Percentiles rank a stretch among this genome's conserved stretches.
Evolutionary conservation across 2,329 filamentous ascomycete genomes (phyloP).

Genomic region (Cercospora sp.): DNA sequence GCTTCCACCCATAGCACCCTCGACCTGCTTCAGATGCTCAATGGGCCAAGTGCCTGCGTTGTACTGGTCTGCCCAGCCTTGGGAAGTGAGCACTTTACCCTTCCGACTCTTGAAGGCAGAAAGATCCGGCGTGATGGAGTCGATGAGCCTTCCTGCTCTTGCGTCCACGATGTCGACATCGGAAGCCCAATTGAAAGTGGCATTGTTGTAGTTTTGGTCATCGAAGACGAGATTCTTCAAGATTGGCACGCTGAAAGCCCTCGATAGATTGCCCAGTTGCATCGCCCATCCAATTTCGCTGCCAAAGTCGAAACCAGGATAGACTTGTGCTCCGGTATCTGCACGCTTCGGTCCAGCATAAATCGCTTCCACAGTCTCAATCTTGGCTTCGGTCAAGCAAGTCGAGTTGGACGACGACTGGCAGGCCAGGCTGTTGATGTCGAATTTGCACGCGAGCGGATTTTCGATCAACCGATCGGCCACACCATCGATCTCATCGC

Average conservation of each 20-base stretch:
- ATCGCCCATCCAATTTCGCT: constrained; percentile 43
- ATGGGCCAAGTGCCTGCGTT: constrained; percentile 44
- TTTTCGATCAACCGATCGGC: constrained; percentile 44
- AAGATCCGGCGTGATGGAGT: constrained; percentile 41
- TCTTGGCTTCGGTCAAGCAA: constrained; percentile 40
- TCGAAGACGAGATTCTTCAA: constrained; percentile 48
- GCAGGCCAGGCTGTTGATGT: constrained; percentile 39
- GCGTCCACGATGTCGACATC: constrained; percentile 40
- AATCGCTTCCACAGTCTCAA: constrained; percentile 37
- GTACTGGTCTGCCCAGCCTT: constrained; percentile 44
- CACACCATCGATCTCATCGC: constrained; percentile 45
- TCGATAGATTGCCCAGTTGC: constrained; percentile 40
- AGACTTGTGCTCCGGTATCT: constrained; percentile 34
- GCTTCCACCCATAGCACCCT: constrained; percentile 29
- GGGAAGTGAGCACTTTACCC: constrained; percentile 43
- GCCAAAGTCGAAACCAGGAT: constrained; percentile 46
- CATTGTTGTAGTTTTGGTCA: constrained; percentile 40
- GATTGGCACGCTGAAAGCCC: constrained; percentile 42
- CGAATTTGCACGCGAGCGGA: constrained; percentile 42
- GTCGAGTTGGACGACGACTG: constrained; percentile 14
- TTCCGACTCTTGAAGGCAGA: constrained; percentile 35
- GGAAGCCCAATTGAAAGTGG: constrained; percentile 41
- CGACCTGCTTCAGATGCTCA: constrained; percentile 37
- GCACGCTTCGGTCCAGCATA: constrained; percentile 37
- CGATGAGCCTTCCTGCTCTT: constrained; percentile 41